Conservation (phyloP, 2,329 filamentous ascomycete species). For the Fusarium cicatricum region DNA sequence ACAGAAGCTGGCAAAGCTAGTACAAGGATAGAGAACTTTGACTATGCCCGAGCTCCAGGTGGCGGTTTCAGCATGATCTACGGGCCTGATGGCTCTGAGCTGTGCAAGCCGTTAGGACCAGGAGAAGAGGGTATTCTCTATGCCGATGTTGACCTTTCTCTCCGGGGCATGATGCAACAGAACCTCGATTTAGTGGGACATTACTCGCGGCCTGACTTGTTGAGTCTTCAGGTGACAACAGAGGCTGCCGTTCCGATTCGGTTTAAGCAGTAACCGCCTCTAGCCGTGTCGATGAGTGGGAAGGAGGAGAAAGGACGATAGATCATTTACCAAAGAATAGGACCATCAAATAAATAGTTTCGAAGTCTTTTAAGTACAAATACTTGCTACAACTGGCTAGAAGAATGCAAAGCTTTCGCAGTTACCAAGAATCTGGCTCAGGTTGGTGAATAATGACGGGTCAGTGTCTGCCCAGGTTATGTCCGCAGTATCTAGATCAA, state of each 20-base stretch:
- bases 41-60: constrained; percentile 43
- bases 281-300: too few relatives aligned
- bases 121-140: constrained; percentile 48
- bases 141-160: constrained; percentile 48
- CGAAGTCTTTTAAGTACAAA: too few relatives aligned
- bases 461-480: too few relatives aligned
- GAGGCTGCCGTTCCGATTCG: constrained; percentile 7
- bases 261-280: constrained; percentile 2
- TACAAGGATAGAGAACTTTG: constrained; percentile 32
- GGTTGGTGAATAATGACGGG: too few relatives aligned
- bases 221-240: constrained; percentile 48
- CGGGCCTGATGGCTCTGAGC: constrained; percentile 42
- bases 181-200: constrained; percentile 49
- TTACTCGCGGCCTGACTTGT: constrained; percentile 49
- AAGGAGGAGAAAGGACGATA: too few relatives aligned
- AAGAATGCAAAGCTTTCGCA: too few relatives aligned
- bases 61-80: constrained; percentile 45
- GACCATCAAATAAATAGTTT: too few relatives aligned
- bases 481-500: too few relatives aligned
- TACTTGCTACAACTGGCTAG: too few relatives aligned
- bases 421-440: too few relatives aligned
- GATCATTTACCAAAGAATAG: too few relatives aligned
- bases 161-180: constrained; percentile 34
- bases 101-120: constrained; percentile 39
- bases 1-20: constrained; percentile 48